Evolutionary conservation across 257 asterid genomes (phyloP).

Genomic region (Nicotiana noctiflora): DNA sequence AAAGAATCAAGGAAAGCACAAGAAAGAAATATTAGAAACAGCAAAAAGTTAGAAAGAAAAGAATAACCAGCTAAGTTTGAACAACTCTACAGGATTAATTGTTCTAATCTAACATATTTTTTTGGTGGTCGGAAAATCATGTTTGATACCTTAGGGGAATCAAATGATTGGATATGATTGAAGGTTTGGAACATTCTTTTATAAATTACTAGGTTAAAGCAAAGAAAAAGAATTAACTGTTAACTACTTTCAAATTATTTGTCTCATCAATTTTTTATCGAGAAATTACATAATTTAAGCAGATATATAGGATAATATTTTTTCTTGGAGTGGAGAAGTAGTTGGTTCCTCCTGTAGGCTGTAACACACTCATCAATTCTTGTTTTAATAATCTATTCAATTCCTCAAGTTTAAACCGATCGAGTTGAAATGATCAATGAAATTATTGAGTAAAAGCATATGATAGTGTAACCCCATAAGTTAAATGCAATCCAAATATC

Average conservation of each 20-base stretch:
- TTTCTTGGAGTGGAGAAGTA: background rate
- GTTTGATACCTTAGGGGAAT: background rate
- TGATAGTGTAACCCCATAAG: background rate
- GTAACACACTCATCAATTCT: background rate
- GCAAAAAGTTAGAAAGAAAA: background rate
- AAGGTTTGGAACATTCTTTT: background rate
- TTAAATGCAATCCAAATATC: too few relatives aligned
- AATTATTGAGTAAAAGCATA: background rate
- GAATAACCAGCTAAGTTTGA: background rate
- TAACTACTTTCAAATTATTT: background rate
- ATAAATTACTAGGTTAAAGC: background rate
- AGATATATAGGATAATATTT: background rate
- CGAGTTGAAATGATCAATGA: background rate
- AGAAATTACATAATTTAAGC: background rate
- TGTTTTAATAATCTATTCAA: background rate
- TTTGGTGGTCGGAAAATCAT: background rate
- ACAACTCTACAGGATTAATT: too few relatives aligned
- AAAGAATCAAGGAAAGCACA: background rate
- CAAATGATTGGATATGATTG: constrained; percentile 8
- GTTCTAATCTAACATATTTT: too few relatives aligned
- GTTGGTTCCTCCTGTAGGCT: background rate
- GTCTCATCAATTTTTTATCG: background rate
- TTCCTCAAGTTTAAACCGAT: background rate
- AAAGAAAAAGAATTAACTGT: background rate
- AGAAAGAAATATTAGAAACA: background rate